Conservation (phyloP, 805 yeast genomes). For the Candida boleticola region DNA sequence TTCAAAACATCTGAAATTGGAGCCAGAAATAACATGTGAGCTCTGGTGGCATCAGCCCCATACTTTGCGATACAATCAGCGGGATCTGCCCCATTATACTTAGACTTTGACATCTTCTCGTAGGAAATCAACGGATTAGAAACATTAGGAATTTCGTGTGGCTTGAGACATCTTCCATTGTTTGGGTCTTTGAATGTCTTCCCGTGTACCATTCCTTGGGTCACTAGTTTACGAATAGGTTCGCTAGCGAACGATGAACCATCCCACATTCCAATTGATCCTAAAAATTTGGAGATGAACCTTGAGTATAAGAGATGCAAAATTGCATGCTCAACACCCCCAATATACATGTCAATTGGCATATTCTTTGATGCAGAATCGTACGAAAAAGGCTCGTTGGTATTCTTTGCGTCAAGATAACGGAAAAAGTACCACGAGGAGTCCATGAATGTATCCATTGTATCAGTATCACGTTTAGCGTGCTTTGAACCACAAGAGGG, state of each 20-base stretch:
- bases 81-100: conserved; percentile 93
- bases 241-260: conserved; percentile 62
- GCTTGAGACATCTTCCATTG: conserved; percentile 73
- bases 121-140: conserved; percentile 58
- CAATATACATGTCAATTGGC: conserved; percentile 90
- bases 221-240: conserved; percentile 76
- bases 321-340: conserved; percentile 97
- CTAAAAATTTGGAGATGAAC: conserved; percentile 78
- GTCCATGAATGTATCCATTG: conserved; percentile 98
- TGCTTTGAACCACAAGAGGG: conserved; percentile 69
- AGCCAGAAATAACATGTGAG: conserved; percentile 89
- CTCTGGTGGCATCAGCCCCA: conserved; percentile 94
- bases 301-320: conserved; percentile 85
- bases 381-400: conserved; percentile 48
- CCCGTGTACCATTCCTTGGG: conserved; percentile 99
- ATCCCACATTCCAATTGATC: conserved; percentile 65
- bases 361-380: conserved; percentile 49
- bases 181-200: conserved; percentile 72
- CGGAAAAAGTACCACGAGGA: conserved; percentile 96
- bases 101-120: conserved; percentile 97
- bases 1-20: conserved; percentile 77
- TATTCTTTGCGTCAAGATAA: conserved; percentile 72
- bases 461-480: conserved; percentile 90
- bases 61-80: conserved; percentile 64
- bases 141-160: conserved; percentile 58